Evolutionary conservation across 192 early-diverging fungal genomes (phyloP), one percentile per base, ranked within the genome.

Genomic region (Coemansia sp.): DNA sequence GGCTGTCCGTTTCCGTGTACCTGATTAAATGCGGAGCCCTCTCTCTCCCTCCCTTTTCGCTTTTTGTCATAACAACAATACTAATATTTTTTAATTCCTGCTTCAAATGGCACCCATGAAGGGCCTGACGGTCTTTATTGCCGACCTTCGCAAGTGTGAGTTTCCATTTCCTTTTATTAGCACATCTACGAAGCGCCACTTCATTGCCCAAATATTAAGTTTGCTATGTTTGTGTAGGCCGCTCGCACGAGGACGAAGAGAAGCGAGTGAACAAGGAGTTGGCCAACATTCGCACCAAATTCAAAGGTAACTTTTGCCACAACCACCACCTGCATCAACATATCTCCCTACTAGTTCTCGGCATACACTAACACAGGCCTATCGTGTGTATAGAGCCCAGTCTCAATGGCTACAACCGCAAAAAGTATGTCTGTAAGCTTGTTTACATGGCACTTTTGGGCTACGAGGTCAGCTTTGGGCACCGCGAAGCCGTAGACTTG

Each of bases 381-480:
- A 12, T n/a, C 10, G n/a, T 61, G 27, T 27, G 27, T 27, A 1
- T 76, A 97, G 98, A 98, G 72, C 84, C 90, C 17, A 90, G 76
- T 63, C 78, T 99, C 64, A 96, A 93, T 80, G 97, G 98, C 34
- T 99, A 99, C 86, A 94, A 99, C 77, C 95, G 96, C 85, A 98
- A 97, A 85, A 99, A 99, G 73, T 99, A 99, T 79, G 95, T 99
- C 46, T 94, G 93, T 85, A 99, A 99, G 82, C 87, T 99, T 17
- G 75, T 99, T 50, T 99, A 99, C 86, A 99, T 99, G 94, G 97
- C 96, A 69, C 93, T 99, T 72, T 90, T 98, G 39, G 98, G 98
- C 12, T 99, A 94, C 90, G 94, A 98, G 38, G 90, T 99, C 53
- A 95, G 99, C 78, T 96, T 99, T 87, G 98, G 98, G 45, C 95